Evolutionary conservation across 2,329 filamentous ascomycete genomes (phyloP), one percentile per base, ranked within the genome.

Genomic region (Fusarium chlamydosporum): DNA sequence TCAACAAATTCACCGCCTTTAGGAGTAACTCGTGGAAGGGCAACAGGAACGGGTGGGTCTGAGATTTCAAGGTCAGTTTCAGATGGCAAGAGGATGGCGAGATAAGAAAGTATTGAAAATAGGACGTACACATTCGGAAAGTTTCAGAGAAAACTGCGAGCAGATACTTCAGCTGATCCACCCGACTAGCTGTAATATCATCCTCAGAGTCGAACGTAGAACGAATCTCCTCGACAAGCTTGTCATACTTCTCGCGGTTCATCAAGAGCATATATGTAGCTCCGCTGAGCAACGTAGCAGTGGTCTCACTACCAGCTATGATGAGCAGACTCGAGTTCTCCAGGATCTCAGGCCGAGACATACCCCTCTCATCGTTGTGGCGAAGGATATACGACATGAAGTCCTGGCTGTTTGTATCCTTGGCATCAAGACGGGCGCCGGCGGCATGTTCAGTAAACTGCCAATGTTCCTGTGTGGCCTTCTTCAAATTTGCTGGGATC

Each of bases 351-450:
- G 37, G n/a, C 2, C 33, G 10, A 0, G 60, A 62, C 57, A 62
- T 56, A 3, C 60, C 60, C 2, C 51, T 33, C 3, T 62, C 60
- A 13, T 62, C 60, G 1, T 62, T 62, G 8, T 62, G 23, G 1
- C 60, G 60, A 16, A 62, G 60, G 2, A 62, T 29, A 4, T 62
- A 62, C 0, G 57, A 62, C 57, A 62, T 62, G 0, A 62, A 62
- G 3, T 62, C 60, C 7, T 56, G 35, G 0, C 31, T 56, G 3
- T 38, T 37, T 0, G 41, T 38, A 7, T 47, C 41, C 1, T 47
- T 56, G 3, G 41, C 33, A 8, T 62, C 48, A 1, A 62, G 11
- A 0, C 60, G 60, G 6, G 57, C 57, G 1, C 61, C 40, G 3
- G 60, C 57, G 1, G 26, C 16, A 13, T 62, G 47, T 13, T 62